Evolutionary conservation across 2,329 filamentous ascomycete genomes (phyloP), one percentile per base, ranked within the genome.

Genomic region (Ophioceras dolichostomum): DNA sequence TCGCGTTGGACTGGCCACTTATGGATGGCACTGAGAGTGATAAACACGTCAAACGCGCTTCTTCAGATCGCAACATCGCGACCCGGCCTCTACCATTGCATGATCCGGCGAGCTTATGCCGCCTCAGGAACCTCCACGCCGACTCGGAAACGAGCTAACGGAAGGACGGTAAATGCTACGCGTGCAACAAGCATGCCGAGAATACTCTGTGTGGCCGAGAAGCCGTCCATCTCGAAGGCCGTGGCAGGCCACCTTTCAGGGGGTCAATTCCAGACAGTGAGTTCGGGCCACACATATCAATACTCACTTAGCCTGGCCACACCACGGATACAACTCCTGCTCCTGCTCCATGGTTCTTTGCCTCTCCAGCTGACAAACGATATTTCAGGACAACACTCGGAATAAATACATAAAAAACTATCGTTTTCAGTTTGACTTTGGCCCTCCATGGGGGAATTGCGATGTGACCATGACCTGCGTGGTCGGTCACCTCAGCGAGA

Each of bases 181-280:
- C n/a, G n/a, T 26, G 22, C 22, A 12, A 26, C 43, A 56, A n/a
- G 44, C 37, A 68, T 62, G 55, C 73, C 73, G 60, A 70, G 56
- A 49, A 62, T 73, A 28, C 55, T 73, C 10, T 73, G 69, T 45
- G 69, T 73, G 48, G 69, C 70, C 30, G 70, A 73, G 48, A 73
- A 98, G 69, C 87, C 87, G 26, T 94, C 89, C 30, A 95, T 98
- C 44, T 86, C 91, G 40, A 95, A 91, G 60, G 87, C 89, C 27
- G 89, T 98, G 35, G 85, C 91, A 28, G 75, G 78, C 40, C 89
- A 96, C 65, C 71, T 98, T 20, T 83, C 83, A 22, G 89, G 91
- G 35, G 84, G 85, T 34, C 64, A 65, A 14, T 68, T 79, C 41
- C 72, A 75, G 55, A 79, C 75, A 38, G 86, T 93, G 60, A 58